Evolutionary conservation across 2,329 filamentous ascomycete genomes (phyloP), one percentile per base, ranked within the genome.

Genomic region (Pyrenophora teres): DNA sequence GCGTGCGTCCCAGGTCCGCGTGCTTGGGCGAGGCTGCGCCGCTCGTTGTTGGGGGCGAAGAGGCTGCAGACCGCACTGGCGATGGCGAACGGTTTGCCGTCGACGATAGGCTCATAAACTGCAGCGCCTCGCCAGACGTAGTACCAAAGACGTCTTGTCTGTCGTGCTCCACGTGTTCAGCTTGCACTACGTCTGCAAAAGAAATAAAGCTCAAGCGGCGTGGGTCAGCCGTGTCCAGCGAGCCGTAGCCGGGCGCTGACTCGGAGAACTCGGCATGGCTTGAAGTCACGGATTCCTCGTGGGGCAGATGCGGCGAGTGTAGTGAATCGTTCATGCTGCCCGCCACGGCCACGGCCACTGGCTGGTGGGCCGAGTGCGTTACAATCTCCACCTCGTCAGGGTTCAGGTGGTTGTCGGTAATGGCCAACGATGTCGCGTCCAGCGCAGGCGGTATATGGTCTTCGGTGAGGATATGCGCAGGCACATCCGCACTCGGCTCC

Each of bases 341-440:
- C 30, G 64, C 63, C 5, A 93, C 87, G 1, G 85, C 82, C 9
- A 86, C 80, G 1, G 85, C 81, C 10, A 90, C 92, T 21, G 90
- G 87, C 68, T 93, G 91, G 72, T 97, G 92, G 19, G 86, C 86
- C 27, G 84, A 82, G 71, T 95, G 92, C 41, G 90, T 97, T 39
- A 97, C 84, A 70, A 97, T 97, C 77, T 97, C 92, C 46, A 97
- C 92, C 19, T 87, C 84, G 71, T 97, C 92, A 4, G 92, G 91
- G 71, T 94, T 88, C 43, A 97, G 81, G 50, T 87, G 86, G 61
- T 85, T 80, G 74, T 96, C 91, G 10, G 93, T 97, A 67, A 97
- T 96, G 50, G 92, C 92, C 65, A 92, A 85, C 36, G 92, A 95
- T 2, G 91, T 93, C 44, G 93, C 93, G 71, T 96, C 91, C 40